phyloP scores from a whole-genome alignment of 139 green algal genomes.

The Nannochloris sp. region DNA sequence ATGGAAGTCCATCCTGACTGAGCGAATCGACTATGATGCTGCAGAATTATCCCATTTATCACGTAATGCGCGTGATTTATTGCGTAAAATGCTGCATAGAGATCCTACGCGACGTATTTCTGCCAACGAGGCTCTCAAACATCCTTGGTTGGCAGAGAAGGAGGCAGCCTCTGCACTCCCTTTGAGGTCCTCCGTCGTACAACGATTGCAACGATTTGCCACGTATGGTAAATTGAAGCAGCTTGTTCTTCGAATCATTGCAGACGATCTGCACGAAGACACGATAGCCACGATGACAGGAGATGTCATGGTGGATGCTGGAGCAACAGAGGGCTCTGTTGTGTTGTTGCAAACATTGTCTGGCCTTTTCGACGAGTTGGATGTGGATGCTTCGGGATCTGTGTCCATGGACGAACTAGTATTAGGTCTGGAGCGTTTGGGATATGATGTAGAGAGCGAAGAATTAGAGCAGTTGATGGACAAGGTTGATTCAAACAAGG shows the following conservation, averaged over 20 bases:
- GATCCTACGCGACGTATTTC: slow-evolving; percentile 53
- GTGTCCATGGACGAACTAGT: slow-evolving; percentile 69
- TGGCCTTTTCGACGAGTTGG: slow-evolving; percentile 50
- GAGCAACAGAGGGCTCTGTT: slow-evolving; percentile 9
- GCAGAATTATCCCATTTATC: slow-evolving; percentile 29
- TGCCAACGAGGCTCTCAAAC: slow-evolving; percentile 32
- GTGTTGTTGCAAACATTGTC: slow-evolving; percentile 11
- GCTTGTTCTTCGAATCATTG: slow-evolving; percentile 77
- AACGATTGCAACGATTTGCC: slow-evolving; percentile 85
- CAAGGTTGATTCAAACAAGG: slow-evolving; percentile 48
- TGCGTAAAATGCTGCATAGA: slow-evolving; percentile 51
- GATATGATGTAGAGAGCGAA: slow-evolving; percentile 41
- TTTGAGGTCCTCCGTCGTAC: slow-evolving; percentile 33
- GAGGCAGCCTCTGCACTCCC: slow-evolving; percentile 10
- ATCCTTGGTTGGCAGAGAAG: slow-evolving; percentile 20
- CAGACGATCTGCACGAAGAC: slow-evolving; percentile 48
- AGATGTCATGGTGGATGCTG: not conserved
- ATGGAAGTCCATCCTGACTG: slow-evolving; percentile 69
- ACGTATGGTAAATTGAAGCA: slow-evolving; percentile 87
- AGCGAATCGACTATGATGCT: slow-evolving; percentile 58
- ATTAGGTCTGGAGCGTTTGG: slow-evolving; percentile 44
- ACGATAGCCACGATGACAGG: slow-evolving; percentile 7
- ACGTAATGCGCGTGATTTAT: slow-evolving; percentile 29
- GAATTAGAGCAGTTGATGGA: slow-evolving; percentile 69
- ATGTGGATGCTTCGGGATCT: slow-evolving; percentile 56